Evolutionary conservation across 164 flowering plant genomes (phyloP).

Genomic region (Macadamia integrifolia): DNA sequence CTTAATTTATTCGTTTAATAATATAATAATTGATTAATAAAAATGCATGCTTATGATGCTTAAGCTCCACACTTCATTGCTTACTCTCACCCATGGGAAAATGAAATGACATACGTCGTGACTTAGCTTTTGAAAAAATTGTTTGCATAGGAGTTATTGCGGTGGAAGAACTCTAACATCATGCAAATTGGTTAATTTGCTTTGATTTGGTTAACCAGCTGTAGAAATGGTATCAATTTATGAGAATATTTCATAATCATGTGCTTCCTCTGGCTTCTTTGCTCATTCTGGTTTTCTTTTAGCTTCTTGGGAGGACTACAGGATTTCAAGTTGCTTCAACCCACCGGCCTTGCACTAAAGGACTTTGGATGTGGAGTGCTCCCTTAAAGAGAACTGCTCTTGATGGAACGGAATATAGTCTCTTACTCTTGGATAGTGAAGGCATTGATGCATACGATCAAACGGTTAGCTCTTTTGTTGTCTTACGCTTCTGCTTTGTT

Average conservation of each 20-base stretch:
- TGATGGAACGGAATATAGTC: constrained; percentile 96
- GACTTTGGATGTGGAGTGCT: constrained; percentile 99
- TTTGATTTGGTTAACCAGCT: not conserved
- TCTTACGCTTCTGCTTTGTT: not conserved
- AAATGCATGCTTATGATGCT: too few relatives aligned
- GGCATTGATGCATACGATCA: constrained; percentile 99
- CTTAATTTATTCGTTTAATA: too few relatives aligned
- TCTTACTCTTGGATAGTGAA: constrained; percentile 87
- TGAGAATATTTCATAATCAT: not conserved
- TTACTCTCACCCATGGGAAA: too few relatives aligned
- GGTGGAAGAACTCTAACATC: not conserved
- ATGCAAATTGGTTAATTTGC: not conserved
- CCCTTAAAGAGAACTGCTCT: constrained; percentile 86
- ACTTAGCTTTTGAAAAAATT: too few relatives aligned
- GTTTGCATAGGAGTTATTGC: too few relatives aligned
- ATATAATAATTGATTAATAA: too few relatives aligned
- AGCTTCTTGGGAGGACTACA: constrained; percentile 97
- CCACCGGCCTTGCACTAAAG: constrained; percentile 95
- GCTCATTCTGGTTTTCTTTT: constrained; percentile 9
- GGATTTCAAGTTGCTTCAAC: constrained; percentile 99
- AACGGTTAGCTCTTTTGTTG: constrained; percentile 51
- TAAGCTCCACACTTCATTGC: too few relatives aligned
- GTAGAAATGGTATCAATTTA: not conserved
- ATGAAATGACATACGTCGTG: too few relatives aligned
- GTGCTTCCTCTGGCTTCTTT: constrained; percentile 1